Conservation (phyloP, 306 rosid genomes). For the Prosopis cineraria region DNA sequence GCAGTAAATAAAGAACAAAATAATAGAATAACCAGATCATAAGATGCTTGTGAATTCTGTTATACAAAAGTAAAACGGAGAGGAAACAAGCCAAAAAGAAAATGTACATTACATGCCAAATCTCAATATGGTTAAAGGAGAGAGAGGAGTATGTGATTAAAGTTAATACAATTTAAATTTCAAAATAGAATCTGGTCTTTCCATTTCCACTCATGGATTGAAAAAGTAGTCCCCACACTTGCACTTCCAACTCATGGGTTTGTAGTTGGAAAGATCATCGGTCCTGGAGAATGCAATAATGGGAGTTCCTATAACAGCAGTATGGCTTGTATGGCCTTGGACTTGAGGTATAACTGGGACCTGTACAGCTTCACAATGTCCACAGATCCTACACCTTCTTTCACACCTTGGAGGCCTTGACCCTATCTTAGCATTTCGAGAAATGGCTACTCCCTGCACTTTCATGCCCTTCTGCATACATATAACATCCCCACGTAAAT, state of each 20-base stretch:
- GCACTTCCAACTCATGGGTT: constrained; percentile 91
- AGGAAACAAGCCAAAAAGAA: constrained; percentile 26
- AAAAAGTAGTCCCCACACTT: constrained; percentile 71
- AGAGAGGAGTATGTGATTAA: constrained; percentile 5
- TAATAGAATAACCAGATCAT: neutral
- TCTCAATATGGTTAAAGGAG: constrained; percentile 9
- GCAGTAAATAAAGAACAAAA: neutral
- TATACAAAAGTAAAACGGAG: constrained; percentile 7
- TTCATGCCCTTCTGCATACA: constrained; percentile 36
- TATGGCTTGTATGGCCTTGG: constrained; percentile 40
- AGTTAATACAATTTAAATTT: constrained; percentile 10
- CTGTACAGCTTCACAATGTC: constrained; percentile 78
- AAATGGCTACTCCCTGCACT: constrained; percentile 30
- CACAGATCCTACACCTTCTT: constrained; percentile 58
- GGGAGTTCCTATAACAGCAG: constrained; percentile 16
- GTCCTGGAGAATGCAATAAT: constrained; percentile 48
- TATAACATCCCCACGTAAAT: neutral
- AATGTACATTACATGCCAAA: constrained; percentile 27
- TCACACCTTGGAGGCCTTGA: constrained; percentile 81
- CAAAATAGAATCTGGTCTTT: constrained; percentile 15
- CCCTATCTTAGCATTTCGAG: constrained; percentile 50
- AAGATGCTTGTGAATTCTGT: neutral
- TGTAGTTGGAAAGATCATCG: constrained; percentile 70
- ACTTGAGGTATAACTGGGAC: constrained; percentile 58
- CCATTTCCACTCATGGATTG: constrained; percentile 56